These are phyloP conservation scores for Venustampulla echinocandica DNA, from an alignment of 495 filamentous ascomycete species.

Conservation along the genomic window DNA sequence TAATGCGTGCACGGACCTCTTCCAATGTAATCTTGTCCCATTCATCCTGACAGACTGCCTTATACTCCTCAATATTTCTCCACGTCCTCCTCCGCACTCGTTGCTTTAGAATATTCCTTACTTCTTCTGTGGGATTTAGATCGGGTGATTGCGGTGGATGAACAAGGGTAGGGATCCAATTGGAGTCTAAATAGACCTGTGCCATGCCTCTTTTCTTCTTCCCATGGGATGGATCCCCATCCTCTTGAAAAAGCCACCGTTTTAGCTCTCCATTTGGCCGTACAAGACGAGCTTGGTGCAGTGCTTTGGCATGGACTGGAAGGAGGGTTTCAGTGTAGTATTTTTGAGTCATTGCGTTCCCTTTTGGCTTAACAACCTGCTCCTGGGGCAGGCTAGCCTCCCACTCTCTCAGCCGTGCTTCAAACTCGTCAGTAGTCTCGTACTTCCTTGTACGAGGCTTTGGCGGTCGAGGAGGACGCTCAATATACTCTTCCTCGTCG, in stretches of 20 bases:
- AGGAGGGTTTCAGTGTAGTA: constrained; percentile 6
- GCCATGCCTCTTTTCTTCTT: background rate
- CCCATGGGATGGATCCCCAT: constrained; percentile 1
- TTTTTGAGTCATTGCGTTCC: constrained; percentile 10
- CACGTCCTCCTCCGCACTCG: background rate
- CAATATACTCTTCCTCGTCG: background rate
- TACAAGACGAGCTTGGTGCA: background rate
- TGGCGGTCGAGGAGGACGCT: background rate
- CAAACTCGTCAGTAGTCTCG: background rate
- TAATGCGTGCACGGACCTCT: constrained; percentile 1
- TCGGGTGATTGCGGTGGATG: constrained; percentile 9
- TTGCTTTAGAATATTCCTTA: constrained; percentile 9
- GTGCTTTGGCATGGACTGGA: constrained; percentile 1
- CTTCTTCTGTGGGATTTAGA: constrained; percentile 10
- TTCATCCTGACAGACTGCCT: constrained; percentile 4
- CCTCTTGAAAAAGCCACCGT: background rate
- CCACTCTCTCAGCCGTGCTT: background rate
- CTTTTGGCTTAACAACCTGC: constrained; percentile 5
- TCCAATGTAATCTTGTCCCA: constrained; percentile 6
- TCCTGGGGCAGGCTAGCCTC: background rate
- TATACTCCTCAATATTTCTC: background rate
- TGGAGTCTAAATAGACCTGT: background rate
- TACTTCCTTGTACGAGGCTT: constrained; percentile 1
- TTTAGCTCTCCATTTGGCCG: background rate
- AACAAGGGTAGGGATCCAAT: background rate